Evolutionary conservation across 2,329 filamentous ascomycete genomes (phyloP).

Genomic region (Monilinia fructigena): DNA sequence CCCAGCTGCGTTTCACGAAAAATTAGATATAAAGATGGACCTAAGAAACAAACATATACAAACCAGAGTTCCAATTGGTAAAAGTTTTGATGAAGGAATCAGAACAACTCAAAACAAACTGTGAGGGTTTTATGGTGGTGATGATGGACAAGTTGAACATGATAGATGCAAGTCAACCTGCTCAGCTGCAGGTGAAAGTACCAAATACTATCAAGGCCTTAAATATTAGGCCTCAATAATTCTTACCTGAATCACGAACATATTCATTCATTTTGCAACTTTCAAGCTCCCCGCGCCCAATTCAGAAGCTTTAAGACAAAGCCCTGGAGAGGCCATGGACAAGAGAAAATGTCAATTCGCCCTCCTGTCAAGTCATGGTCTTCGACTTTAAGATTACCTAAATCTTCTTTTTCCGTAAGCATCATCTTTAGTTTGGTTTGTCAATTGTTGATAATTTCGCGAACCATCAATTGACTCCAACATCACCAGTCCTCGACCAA

Average conservation of each 20-base stretch:
- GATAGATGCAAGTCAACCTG: too few relatives aligned
- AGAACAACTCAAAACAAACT: background rate
- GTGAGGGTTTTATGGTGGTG: background rate
- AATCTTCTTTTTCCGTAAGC: conserved; percentile 70
- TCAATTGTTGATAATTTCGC: conserved; percentile 23
- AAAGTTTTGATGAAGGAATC: background rate
- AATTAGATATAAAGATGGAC: background rate
- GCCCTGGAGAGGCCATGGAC: conserved; percentile 24
- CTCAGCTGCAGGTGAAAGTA: too few relatives aligned
- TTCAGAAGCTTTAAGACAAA: background rate
- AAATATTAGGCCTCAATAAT: background rate
- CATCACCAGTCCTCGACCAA: conserved; percentile 40
- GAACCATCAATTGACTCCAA: conserved; percentile 22
- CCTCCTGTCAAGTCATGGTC: conserved; percentile 60
- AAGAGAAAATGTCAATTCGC: conserved; percentile 37
- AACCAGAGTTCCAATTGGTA: background rate
- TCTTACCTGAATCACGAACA: background rate
- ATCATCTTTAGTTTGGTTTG: conserved; percentile 19
- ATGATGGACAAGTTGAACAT: background rate
- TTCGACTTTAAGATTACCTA: conserved; percentile 72
- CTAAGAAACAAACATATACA: background rate
- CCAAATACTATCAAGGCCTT: background rate
- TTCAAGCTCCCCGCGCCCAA: conserved; percentile 1
- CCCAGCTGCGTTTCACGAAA: background rate
- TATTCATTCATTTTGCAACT: background rate